A percentile compares a stretch with the other conserved stretches of the same genome.
phyloP scores from a whole-genome alignment of 2,329 filamentous ascomycete genomes.

The Xylogone sp. region DNA sequence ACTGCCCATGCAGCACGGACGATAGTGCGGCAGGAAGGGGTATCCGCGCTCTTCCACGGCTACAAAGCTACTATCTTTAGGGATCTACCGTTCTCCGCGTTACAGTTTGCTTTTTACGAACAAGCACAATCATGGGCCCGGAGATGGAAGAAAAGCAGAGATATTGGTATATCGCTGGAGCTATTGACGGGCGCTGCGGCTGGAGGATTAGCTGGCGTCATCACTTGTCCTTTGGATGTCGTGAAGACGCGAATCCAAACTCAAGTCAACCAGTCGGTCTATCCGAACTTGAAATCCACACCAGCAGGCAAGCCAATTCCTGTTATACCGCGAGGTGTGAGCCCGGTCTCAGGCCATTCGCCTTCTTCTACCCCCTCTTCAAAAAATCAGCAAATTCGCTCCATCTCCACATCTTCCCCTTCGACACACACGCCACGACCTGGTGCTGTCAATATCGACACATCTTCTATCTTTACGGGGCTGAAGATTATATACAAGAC shows the following conservation, averaged over 20 bases:
- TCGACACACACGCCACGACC: slow-evolving; percentile 78
- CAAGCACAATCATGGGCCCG: slow-evolving; percentile 83
- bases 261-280: slow-evolving; percentile 58
- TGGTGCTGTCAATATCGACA: slow-evolving; percentile 76
- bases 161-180: slow-evolving; percentile 83
- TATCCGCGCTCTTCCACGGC: slow-evolving; percentile 87
- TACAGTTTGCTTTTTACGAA: slow-evolving; percentile 98
- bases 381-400: slow-evolving; percentile 54
- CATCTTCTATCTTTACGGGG: slow-evolving; percentile 83
- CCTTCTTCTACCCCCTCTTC: slow-evolving; percentile 25
- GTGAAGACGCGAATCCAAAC: slow-evolving; percentile 97
- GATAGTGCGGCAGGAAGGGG: slow-evolving; percentile 78
- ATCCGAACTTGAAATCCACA: slow-evolving; percentile 19
- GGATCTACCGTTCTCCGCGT: slow-evolving; percentile 89
- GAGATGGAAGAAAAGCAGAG: slow-evolving; percentile 70
- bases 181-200: slow-evolving; percentile 85
- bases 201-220: slow-evolving; percentile 86
- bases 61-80: slow-evolving; percentile 94
- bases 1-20: slow-evolving; percentile 81
- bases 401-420: slow-evolving; percentile 86
- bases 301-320: slow-evolving; percentile 15
- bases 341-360: slow-evolving; percentile 3
- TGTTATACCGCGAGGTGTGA: slow-evolving; percentile 5
- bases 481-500: slow-evolving; percentile 83
- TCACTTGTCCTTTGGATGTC: slow-evolving; percentile 94